Percentiles rank a stretch among this genome's conserved stretches.
Evolutionary conservation across 2,329 filamentous ascomycete genomes (phyloP).

Genomic region (Gaeumannomyces sp.): DNA sequence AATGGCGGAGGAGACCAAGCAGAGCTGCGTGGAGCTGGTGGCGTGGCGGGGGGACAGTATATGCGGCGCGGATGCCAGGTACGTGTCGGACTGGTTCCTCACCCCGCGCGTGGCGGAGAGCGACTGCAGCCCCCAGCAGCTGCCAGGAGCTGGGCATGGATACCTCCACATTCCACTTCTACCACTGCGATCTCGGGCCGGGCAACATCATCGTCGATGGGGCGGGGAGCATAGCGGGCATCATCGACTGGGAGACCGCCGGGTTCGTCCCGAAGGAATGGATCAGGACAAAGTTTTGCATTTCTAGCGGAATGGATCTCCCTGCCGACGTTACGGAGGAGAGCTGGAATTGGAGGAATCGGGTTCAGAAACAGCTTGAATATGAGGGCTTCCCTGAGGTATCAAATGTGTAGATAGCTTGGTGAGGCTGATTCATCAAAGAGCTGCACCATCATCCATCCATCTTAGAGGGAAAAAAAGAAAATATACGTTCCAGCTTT

Average conservation of each 20-base stretch:
- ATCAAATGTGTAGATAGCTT: too few relatives aligned
- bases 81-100: not conserved
- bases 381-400: too few relatives aligned
- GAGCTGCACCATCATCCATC: too few relatives aligned
- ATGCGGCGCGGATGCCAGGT: not conserved
- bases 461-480: too few relatives aligned
- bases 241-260: slow-evolving; percentile 6
- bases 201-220: not conserved
- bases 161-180: not conserved
- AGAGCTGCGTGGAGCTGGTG: not conserved
- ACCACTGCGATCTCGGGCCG: slow-evolving; percentile 1
- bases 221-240: not conserved
- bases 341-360: too few relatives aligned
- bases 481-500: too few relatives aligned
- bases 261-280: slow-evolving; percentile 5
- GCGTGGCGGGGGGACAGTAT: not conserved
- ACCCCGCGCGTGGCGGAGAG: not conserved
- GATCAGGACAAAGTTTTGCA: slow-evolving; percentile 4
- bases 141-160: slow-evolving; percentile 2
- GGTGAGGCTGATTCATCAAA: too few relatives aligned
- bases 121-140: not conserved
- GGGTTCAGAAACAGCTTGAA: too few relatives aligned
- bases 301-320: slow-evolving; percentile 3
- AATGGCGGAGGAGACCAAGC: not conserved
- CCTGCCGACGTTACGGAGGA: not conserved